These are phyloP conservation scores for Debaryomyces fabryi DNA, from an alignment of 1,139 yeast species.

Conservation along the genomic window DNA sequence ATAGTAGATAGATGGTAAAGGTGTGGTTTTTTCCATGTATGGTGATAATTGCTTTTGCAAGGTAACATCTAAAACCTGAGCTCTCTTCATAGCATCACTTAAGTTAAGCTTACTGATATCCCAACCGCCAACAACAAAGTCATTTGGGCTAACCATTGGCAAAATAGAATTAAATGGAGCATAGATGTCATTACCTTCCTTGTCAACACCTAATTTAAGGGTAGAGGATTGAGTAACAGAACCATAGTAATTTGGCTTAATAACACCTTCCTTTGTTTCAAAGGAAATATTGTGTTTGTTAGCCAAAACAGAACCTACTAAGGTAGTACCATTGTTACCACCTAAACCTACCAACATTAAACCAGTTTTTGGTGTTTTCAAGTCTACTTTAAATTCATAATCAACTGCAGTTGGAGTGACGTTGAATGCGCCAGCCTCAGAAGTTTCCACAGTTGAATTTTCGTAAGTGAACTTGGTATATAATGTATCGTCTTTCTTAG, in stretches of 20 bases:
- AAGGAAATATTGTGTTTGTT: constrained; percentile 79
- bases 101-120: constrained; percentile 77
- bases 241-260: constrained; percentile 88
- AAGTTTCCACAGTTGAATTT: constrained; percentile 42
- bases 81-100: constrained; percentile 80
- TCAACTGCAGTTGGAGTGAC: constrained; percentile 76
- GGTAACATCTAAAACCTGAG: constrained; percentile 84
- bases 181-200: constrained; percentile 80
- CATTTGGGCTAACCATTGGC: constrained; percentile 90
- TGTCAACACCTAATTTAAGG: constrained; percentile 83
- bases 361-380: constrained; percentile 84
- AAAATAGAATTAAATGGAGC: constrained; percentile 90
- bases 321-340: constrained; percentile 95
- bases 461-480: constrained; percentile 63
- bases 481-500: constrained; percentile 59
- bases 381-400: constrained; percentile 84
- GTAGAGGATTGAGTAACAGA: constrained; percentile 96
- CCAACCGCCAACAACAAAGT: constrained; percentile 93
- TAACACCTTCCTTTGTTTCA: constrained; percentile 79
- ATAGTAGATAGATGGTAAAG: constrained; percentile 85
- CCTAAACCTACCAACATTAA: constrained; percentile 91
- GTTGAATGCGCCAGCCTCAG: constrained; percentile 54
- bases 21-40: constrained; percentile 63
- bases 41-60: constrained; percentile 78
- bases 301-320: constrained; percentile 82